Evolutionary conservation across 148 eudicot genomes (phyloP), one percentile per base, ranked within the genome.

Genomic region (Pouteria glomerata): DNA sequence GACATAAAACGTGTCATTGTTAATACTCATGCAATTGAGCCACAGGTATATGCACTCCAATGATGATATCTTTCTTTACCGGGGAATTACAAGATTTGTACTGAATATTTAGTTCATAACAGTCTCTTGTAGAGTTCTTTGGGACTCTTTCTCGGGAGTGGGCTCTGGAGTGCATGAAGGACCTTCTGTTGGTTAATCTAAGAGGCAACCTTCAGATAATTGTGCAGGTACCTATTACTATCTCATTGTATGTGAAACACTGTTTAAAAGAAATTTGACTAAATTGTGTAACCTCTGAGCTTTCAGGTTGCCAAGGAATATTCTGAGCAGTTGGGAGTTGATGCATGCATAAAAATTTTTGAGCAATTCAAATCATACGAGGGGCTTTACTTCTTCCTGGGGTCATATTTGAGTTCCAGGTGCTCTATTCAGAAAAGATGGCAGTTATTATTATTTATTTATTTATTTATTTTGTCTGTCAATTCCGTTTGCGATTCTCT

Each of bases 81-180:
- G 5, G 63, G 10, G 27, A 41, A 33, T 35, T 56, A 56, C 68
- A 37, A 35, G 34, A 13, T 14, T 58, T 51, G 51, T 74, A 16
- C 66, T 73, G 51, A 65, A 29, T 57, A n/a, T 66, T 10, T 27
- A 23, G 57, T 8, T 74, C 66, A 42, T 71, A 69, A 51, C 86
- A 91, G 97, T 88, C 97, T 45, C 98, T 94, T 65, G 98, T 94
- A 60, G 98, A 94, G 79, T 94, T 91, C 79, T 94, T 94, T 72
- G 98, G 98, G 63, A 94, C 98, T 27, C 96, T 94, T 59, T 94
- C 97, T 57, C 78, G 79, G 73, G 98, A 94, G 78, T 94, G 98
- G 98, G 98, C 97, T 57, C 86, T 94, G 34, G 98, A 94, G 72
- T 91, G 98, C 83, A 93, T 93, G 98, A 93, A 93, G 80, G 98